Base-by-base conservation (phyloP, 2,329 filamentous ascomycete genomes). In the Colletotrichum plurivorum region DNA sequence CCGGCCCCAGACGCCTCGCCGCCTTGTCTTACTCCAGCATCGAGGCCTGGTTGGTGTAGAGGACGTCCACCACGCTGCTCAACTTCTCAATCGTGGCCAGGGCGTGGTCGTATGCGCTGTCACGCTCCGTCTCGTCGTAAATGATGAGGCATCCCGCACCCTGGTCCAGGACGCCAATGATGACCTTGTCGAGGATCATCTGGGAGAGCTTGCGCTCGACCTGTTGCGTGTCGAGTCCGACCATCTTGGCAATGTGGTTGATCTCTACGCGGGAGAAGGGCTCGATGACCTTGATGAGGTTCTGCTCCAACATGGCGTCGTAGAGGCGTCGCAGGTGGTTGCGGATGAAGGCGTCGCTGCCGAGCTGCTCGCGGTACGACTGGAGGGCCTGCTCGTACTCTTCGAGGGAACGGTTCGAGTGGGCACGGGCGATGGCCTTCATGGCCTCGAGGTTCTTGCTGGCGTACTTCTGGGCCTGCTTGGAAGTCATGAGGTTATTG, bases 161-260 rank as follows among this genome's bases (percentile, higher is more conserved):
- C 83, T 99, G 96, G 80, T 99, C 96, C 75, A 99, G 84, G 64
- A 99, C 96, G 69, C 97, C 96, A 74, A 98, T 94, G 78, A 99
- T 98, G 76, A 98, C 94, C 87, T 98, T 98, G 85, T 99, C 96
- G 69, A 99, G 88, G 78, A 99, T 99, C 97, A 99, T 99, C 87
- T 99, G 97, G 53, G 94, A 97, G 72, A 99, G 88, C 88, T 99
- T 99, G 76, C 95, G 91, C 89, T 99, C 97, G 69, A 99, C 96
- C 84, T 98, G 95, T 81, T 94, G 92, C 27, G 94, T 97, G 80
- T 98, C 96, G 71, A 99, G 87, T 46, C 95, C 95, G 60, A 99
- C 96, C 92, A 98, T 97, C 86, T 96, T 94, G 74, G 96, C 95
- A 76, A 99, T 94, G 80, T 99, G 96, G 75, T 92, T 93, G 76